Evolutionary conservation across 2,329 filamentous ascomycete species (phyloP).

Genomic region (Geoglossum cookeanum): DNA sequence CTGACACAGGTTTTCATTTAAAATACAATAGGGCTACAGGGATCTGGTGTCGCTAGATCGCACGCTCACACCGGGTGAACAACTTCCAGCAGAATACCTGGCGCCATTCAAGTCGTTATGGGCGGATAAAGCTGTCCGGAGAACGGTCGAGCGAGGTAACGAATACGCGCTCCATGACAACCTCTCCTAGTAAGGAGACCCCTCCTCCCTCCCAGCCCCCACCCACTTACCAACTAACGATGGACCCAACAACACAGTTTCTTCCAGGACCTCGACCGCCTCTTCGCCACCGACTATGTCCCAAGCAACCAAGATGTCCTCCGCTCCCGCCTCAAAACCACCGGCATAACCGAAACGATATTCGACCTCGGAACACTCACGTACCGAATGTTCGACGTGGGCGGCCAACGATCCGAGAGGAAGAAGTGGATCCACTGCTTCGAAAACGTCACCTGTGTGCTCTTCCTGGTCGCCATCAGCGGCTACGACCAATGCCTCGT

Average conservation of each 20-base stretch:
- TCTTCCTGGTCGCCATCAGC: constrained; percentile 89
- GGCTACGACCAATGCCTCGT: constrained; percentile 93
- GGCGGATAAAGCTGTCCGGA: constrained; percentile 64
- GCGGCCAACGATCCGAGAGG: constrained; percentile 76
- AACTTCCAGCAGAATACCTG: constrained; percentile 59
- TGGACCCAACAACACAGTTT: constrained; percentile 36
- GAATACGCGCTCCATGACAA: constrained; percentile 98
- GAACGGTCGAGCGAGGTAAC: constrained; percentile 77
- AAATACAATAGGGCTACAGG: constrained; percentile 45
- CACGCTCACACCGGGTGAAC: constrained; percentile 66
- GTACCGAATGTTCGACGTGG: constrained; percentile 94
- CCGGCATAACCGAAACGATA: constrained; percentile 86
- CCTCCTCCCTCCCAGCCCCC: not conserved
- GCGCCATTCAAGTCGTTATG: constrained; percentile 69
- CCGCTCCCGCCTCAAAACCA: constrained; percentile 74
- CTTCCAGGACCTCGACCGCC: constrained; percentile 56
- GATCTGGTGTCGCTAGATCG: constrained; percentile 58
- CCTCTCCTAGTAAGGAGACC: constrained; percentile 60
- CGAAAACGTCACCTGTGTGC: constrained; percentile 76
- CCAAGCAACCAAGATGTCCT: constrained; percentile 90
- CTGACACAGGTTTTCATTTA: too few species aligned
- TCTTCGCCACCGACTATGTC: constrained; percentile 61
- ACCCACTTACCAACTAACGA: not conserved
- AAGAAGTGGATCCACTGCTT: constrained; percentile 98
- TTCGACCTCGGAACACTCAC: constrained; percentile 85